phyloP scores from a whole-genome alignment of 441 rosid species.

The Daphne laureola region DNA sequence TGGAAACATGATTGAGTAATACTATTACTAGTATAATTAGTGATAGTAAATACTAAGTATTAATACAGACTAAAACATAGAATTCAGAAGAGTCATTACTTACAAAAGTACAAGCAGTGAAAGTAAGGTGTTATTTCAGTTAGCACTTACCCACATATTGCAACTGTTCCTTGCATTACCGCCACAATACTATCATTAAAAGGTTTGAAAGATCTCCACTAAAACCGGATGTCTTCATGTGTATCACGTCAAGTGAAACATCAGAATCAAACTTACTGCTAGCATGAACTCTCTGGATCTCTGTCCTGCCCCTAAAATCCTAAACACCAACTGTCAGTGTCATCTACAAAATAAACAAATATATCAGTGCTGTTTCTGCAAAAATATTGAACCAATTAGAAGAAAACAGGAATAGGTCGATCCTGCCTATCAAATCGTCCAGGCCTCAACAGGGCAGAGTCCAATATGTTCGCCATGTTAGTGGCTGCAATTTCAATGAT shows the following conservation, averaged over 20 bases:
- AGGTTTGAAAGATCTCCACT: constrained; percentile 98
- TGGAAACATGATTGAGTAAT: no score
- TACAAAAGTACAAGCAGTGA: no score
- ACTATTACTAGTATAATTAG: no score
- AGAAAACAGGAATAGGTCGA: constrained; percentile 3
- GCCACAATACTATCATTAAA: no score
- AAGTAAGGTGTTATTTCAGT: no score
- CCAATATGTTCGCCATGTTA: constrained; percentile 88
- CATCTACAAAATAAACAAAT: constrained; percentile 33
- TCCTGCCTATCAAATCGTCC: constrained; percentile 97
- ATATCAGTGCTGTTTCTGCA: constrained; percentile 7
- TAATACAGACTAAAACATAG: no score
- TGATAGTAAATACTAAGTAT: no score
- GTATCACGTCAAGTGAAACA: constrained; percentile 84
- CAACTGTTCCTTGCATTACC: no score
- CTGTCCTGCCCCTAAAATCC: constrained; percentile 83
- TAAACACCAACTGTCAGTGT: constrained; percentile 85
- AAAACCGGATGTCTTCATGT: constrained; percentile 97
- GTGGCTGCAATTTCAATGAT: constrained; percentile 88
- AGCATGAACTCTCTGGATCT: constrained; percentile 80
- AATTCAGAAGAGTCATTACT: no score
- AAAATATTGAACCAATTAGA: background rate
- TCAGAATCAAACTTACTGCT: constrained; percentile 81
- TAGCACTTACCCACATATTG: no score
- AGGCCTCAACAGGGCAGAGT: constrained; percentile 84